Evolutionary conservation across 176 grass and related monocot genomes (phyloP).

Genomic region (Calamus simplicifolius): DNA sequence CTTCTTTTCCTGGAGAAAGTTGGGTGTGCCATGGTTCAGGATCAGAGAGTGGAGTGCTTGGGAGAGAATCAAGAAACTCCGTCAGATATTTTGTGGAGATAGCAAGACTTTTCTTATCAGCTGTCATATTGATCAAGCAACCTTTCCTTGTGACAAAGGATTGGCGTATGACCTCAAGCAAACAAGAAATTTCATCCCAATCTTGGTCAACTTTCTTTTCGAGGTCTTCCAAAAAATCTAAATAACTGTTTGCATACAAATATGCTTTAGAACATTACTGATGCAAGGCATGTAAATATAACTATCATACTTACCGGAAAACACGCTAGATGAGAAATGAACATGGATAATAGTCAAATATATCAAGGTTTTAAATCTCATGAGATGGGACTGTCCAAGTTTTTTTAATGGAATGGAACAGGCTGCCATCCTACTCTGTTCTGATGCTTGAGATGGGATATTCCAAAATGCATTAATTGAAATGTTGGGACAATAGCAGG

Average conservation of each 20-base stretch:
- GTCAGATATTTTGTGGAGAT: constrained; percentile 60
- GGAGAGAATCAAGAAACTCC: constrained; percentile 85
- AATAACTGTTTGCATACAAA: constrained; percentile 48
- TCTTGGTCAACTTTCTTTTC: constrained; percentile 87
- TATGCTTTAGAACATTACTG: not conserved
- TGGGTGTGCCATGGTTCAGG: constrained; percentile 57
- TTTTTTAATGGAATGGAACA: no score
- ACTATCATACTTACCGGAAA: no score
- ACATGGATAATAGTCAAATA: no score
- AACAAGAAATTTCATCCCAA: constrained; percentile 83
- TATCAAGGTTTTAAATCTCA: no score
- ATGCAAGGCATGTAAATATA: no score
- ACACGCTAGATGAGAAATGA: no score
- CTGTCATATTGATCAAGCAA: constrained; percentile 83
- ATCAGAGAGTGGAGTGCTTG: constrained; percentile 32
- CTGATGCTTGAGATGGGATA: no score
- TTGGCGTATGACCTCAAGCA: constrained; percentile 78
- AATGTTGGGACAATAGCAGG: no score
- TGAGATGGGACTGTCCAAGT: no score
- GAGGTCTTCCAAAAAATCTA: constrained; percentile 82
- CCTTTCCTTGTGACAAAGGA: constrained; percentile 63
- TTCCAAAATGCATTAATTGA: no score
- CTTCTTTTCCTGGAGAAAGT: constrained; percentile 76
- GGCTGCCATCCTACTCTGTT: no score
- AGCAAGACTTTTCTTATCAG: constrained; percentile 73